phyloP scores from a whole-genome alignment of 805 yeast species.

The Yamadazyma sp. region DNA sequence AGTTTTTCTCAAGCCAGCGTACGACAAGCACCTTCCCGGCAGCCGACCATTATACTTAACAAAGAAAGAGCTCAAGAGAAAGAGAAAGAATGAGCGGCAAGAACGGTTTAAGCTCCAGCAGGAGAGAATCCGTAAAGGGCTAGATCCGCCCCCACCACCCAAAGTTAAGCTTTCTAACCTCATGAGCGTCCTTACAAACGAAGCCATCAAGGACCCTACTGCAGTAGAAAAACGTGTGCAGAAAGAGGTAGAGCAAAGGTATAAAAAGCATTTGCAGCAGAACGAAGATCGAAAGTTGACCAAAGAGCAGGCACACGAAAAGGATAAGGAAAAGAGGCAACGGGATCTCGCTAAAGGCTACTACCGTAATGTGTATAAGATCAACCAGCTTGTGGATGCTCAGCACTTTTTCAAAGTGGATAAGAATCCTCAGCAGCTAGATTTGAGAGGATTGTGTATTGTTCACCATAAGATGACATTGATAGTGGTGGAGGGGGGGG shows the following conservation, averaged over 20 bases:
- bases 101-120: slow-evolving; percentile 66
- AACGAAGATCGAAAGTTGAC: slow-evolving; percentile 66
- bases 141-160: slow-evolving; percentile 86
- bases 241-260: slow-evolving; percentile 65
- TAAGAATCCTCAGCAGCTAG: slow-evolving; percentile 73
- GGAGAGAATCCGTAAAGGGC: slow-evolving; percentile 74
- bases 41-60: slow-evolving; percentile 61
- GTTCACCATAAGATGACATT: slow-evolving; percentile 49
- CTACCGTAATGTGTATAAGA: slow-evolving; percentile 56
- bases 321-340: slow-evolving; percentile 43
- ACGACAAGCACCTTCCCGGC: slow-evolving; percentile 47
- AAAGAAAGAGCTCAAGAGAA: slow-evolving; percentile 70
- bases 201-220: slow-evolving; percentile 87
- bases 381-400: slow-evolving; percentile 56
- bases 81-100: slow-evolving; percentile 68
- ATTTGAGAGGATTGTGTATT: slow-evolving; percentile 62
- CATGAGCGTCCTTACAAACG: slow-evolving; percentile 83
- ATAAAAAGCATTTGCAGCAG: slow-evolving; percentile 51
- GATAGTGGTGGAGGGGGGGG: slow-evolving; percentile 75
- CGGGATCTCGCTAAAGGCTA: slow-evolving; percentile 53
- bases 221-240: slow-evolving; percentile 72
- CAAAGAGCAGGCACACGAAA: slow-evolving; percentile 56
- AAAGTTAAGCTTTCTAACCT: slow-evolving; percentile 82
- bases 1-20: slow-evolving; percentile 57
- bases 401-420: slow-evolving; percentile 74